Evolutionary conservation across 1,284 basidiomycete species (phyloP).

Genomic region (Irpex sp.): DNA sequence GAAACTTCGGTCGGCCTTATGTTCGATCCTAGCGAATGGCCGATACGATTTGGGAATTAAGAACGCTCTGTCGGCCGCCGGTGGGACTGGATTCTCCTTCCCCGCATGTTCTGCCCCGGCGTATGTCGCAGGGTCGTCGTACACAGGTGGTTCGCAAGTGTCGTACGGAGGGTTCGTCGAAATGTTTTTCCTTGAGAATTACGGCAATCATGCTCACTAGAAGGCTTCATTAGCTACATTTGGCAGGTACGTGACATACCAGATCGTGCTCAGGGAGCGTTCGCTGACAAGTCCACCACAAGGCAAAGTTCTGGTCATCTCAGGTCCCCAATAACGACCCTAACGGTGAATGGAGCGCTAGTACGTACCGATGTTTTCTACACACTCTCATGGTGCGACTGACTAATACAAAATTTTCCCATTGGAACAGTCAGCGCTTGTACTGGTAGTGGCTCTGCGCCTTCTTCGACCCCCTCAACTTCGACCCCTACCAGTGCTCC

Average conservation of each 20-base stretch:
- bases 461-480: constrained; percentile 23
- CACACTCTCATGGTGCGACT: background rate
- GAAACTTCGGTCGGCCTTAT: background rate
- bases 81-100: constrained; percentile 64
- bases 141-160: constrained; percentile 50
- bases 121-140: constrained; percentile 45
- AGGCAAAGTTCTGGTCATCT: constrained; percentile 61
- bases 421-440: constrained; percentile 52
- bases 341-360: constrained; percentile 60
- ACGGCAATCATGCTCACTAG: constrained; percentile 2
- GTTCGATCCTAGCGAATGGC: constrained; percentile 41
- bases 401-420: background rate
- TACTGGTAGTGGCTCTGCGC: constrained; percentile 23
- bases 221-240: constrained; percentile 43
- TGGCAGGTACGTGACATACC: constrained; percentile 46
- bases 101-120: constrained; percentile 56
- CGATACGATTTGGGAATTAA: constrained; percentile 62
- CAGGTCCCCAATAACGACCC: constrained; percentile 45
- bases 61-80: constrained; percentile 53
- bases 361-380: constrained; percentile 33
- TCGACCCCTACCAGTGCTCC: constrained; percentile 18
- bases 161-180: constrained; percentile 49
- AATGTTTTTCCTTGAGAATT: background rate
- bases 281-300: background rate
- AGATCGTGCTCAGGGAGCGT: constrained; percentile 1